Base-by-base conservation (phyloP, 202 grass and related monocot species). In the Panicum virgatum region DNA sequence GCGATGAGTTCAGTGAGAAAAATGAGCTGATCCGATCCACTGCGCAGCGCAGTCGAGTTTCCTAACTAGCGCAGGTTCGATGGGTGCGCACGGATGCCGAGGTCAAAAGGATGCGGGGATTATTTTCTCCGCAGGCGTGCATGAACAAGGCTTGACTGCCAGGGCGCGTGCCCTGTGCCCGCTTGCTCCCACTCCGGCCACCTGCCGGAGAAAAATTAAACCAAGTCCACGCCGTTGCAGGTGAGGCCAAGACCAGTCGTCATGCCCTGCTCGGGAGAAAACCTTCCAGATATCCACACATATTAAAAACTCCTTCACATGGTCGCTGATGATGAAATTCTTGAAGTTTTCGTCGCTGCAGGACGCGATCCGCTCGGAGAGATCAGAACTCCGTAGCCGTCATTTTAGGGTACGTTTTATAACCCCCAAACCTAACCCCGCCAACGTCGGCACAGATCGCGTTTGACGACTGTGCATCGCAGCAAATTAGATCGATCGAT, bases 41-140 rank as follows among this genome's bases (percentile, higher is more conserved):
- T 5, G 23, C 12, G 68, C 12, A 62, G 45, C 13, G 46, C 3
- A 14, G 79, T 14, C 37, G 1, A 8, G 64, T 66, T 54, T 52
- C 69, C 4, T 58, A 66, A 59, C 80, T 42, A 73, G 48, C 40
- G 59, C 37, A 59, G 42, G 20, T n/a, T 20, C 3, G 18, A 38
- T 53, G 9, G 16, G 3, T 12, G 8, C 9, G 26, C n/a, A n/a
- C n/a, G n/a, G n/a, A n/a, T n/a, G 71, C 78, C 19, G 7, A 80
- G 69, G 86, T 88, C 81, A 80, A 84, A 62, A 80, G 76, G 53
- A 40, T 38, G 30, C 32, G 5, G 69, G 68, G 69, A 75, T 69
- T 75, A 3, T 66, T n/a, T n/a, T 59, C 86, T 79, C 74, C 15
- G 40, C 39, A 73, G 67, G 50, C 80, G 78, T 60, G 80, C 85